These are phyloP conservation scores for Malus hybrid DNA, from an alignment of 331 rosid species.

Conservation along the genomic window DNA sequence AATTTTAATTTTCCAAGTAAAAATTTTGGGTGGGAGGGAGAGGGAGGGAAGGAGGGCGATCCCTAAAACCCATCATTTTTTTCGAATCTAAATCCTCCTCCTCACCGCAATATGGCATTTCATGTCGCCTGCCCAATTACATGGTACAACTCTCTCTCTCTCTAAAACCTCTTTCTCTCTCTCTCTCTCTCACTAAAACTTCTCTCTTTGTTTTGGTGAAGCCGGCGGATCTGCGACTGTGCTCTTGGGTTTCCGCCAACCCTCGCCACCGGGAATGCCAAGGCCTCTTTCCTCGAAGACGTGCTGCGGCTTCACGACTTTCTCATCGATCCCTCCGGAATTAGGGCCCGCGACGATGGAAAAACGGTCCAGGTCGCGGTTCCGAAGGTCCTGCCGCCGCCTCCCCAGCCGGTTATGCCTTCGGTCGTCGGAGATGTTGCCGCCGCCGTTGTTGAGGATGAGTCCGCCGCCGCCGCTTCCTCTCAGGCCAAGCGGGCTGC, in stretches of 20 bases:
- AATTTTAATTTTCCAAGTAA: slow-evolving; percentile 9
- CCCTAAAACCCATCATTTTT: slow-evolving; percentile 36
- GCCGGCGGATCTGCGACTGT: slow-evolving; percentile 94
- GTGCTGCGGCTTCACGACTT: slow-evolving; percentile 48
- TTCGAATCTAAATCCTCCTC: slow-evolving; percentile 66
- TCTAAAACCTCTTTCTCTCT: background rate
- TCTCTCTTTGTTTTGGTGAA: slow-evolving; percentile 26
- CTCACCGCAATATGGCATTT: slow-evolving; percentile 95
- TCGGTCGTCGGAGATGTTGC: slow-evolving; percentile 18
- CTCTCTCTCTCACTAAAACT: background rate
- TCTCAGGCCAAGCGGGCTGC: slow-evolving; percentile 86
- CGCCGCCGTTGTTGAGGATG: slow-evolving; percentile 20
- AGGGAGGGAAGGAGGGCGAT: slow-evolving; percentile 32
- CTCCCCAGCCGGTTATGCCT: slow-evolving; percentile 20
- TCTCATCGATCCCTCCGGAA: slow-evolving; percentile 45
- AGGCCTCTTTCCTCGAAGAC: slow-evolving; percentile 41
- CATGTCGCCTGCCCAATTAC: slow-evolving; percentile 99
- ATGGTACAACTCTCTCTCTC: slow-evolving; percentile 37
- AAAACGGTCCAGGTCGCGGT: slow-evolving; percentile 57
- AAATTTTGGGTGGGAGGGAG: slow-evolving; percentile 21
- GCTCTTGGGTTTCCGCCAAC: slow-evolving; percentile 80
- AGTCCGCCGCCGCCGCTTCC: slow-evolving; percentile 47
- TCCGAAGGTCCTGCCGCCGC: slow-evolving; percentile 57
- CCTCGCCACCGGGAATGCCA: slow-evolving; percentile 25
- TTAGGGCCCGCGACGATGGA: slow-evolving; percentile 35